Evolutionary conservation across 805 yeast genomes (phyloP), one percentile per base, ranked within the genome.

Genomic region (Ogataea salicorniae): DNA sequence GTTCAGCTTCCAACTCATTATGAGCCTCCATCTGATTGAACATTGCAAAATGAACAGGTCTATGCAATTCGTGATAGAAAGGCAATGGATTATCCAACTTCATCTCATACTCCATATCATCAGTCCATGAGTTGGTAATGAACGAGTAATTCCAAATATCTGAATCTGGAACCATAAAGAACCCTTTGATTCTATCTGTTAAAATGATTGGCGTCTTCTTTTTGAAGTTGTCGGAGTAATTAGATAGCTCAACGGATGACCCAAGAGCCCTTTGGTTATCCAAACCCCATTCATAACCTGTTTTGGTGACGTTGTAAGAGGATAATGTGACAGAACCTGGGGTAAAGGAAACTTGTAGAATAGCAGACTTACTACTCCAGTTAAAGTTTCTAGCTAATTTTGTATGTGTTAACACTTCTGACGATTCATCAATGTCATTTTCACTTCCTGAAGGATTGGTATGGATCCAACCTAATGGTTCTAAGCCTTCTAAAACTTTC

Each of bases 381-480:
- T 49, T 53, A 9, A 53, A 58, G 14, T 67, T 63, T 2, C 63
- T 57, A 17, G 75, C 69, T 33, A 71, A 49, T 23, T 71, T 66
- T 4, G 81, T 70, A 46, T 82, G 85, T 0, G 80, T 76, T 2
- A 85, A 74, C 15, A 88, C 78, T 54, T 92, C 97, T 34, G 75
- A 67, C 0, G 96, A 81, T 6, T 85, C 71, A 70, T 91, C 75
- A 44, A 74, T 71, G 42, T 77, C 76, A 6, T 46, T 57, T 11
- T 61, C 57, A 16, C 75, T 54, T 36, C 87, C 96, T 17, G 77
- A 79, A 1, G 84, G 74, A 62, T 84, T 89, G 0, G 97, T 87
- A 62, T 92, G 97, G n/a, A 94, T 77, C 96, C 97, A 87, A 1
- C 99, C 99, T 16, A 94, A 65, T 5, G 94, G 77, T 58, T 89